Evolutionary conservation across 1,284 basidiomycete genomes (phyloP).

Genomic region (Pisolithus thermaeus): DNA sequence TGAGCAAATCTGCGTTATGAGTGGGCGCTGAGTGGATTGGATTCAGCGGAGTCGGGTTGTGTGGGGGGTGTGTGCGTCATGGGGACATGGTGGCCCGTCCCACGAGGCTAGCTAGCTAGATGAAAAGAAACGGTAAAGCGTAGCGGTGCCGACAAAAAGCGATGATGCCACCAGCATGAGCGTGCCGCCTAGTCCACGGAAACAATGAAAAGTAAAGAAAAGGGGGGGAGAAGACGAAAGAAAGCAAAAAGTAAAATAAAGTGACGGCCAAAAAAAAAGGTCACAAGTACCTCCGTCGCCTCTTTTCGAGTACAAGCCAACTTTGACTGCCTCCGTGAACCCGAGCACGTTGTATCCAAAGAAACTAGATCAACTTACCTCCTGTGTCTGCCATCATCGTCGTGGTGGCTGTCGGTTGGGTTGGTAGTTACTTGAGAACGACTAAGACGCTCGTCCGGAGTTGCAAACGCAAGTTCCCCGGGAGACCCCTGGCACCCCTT

Average conservation of each 20-base stretch:
- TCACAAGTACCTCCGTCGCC: constrained; percentile 33
- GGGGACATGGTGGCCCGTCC: constrained; percentile 14
- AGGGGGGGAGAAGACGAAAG: not conserved
- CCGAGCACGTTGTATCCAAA: constrained; percentile 10
- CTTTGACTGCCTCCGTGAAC: constrained; percentile 27
- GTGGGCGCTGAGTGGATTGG: not conserved
- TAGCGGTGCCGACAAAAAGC: constrained; percentile 43
- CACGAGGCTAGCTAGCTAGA: constrained; percentile 55
- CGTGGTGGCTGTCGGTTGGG: not conserved
- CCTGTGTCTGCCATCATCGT: constrained; percentile 36
- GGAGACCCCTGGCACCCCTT: constrained; percentile 17
- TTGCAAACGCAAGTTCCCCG: not conserved
- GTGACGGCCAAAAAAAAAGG: constrained; percentile 5
- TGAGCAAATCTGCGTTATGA: constrained; percentile 44
- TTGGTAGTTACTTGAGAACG: not conserved
- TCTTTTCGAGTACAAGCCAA: constrained; percentile 26
- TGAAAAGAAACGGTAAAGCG: constrained; percentile 42
- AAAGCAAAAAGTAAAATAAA: no score
- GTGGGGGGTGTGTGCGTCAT: constrained; percentile 11
- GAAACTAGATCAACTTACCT: constrained; percentile 22
- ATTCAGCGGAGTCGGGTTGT: constrained; percentile 32
- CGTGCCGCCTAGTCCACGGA: constrained; percentile 17
- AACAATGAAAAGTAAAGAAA: constrained; percentile 20
- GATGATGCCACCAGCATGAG: constrained; percentile 57
- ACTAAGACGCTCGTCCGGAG: no score